phyloP scores from a whole-genome alignment of 805 yeast genomes.

The Priceomyces carsonii region DNA sequence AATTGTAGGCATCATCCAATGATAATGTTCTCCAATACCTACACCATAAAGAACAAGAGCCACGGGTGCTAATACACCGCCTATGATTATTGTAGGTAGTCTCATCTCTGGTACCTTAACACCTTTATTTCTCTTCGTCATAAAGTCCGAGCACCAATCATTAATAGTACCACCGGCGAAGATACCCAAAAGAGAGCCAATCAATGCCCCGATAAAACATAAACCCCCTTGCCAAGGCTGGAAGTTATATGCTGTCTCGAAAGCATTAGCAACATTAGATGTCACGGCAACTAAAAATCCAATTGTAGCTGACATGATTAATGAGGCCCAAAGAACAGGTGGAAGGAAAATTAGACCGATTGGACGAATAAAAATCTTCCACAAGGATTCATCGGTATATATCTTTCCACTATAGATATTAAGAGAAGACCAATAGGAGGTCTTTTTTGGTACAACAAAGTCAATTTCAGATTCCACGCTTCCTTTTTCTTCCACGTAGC shows the following conservation, averaged over 20 bases:
- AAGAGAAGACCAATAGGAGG: not conserved
- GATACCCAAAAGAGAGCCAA: slow-evolving; percentile 1
- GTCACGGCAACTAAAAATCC: slow-evolving; percentile 1
- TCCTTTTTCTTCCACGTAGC: not conserved
- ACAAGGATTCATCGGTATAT: slow-evolving; percentile 1
- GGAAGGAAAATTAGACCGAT: slow-evolving; percentile 1
- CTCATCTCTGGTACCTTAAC: slow-evolving; percentile 30
- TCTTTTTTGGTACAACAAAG: not conserved
- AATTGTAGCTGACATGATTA: slow-evolving; percentile 2
- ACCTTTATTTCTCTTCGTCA: slow-evolving; percentile 15
- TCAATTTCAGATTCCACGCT: not conserved
- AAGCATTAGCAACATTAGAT: slow-evolving; percentile 1
- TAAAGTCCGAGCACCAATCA: slow-evolving; percentile 2
- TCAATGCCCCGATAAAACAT: slow-evolving; percentile 1
- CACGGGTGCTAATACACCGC: slow-evolving; percentile 1
- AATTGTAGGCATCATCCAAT: slow-evolving; percentile 3
- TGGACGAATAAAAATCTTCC: slow-evolving; percentile 3
- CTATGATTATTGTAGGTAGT: slow-evolving; percentile 1
- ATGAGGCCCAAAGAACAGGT: slow-evolving; percentile 1
- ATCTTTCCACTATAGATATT: slow-evolving; percentile 1
- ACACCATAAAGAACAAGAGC: slow-evolving; percentile 1
- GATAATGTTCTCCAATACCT: not conserved
- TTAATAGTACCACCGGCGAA: slow-evolving; percentile 1
- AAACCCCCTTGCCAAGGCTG: slow-evolving; percentile 1
- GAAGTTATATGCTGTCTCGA: slow-evolving; percentile 1